A percentile compares a stretch with the other conserved stretches of the same genome.
phyloP scores from a whole-genome alignment of 129 eudicot species.

The Scalesia atractyloides region DNA sequence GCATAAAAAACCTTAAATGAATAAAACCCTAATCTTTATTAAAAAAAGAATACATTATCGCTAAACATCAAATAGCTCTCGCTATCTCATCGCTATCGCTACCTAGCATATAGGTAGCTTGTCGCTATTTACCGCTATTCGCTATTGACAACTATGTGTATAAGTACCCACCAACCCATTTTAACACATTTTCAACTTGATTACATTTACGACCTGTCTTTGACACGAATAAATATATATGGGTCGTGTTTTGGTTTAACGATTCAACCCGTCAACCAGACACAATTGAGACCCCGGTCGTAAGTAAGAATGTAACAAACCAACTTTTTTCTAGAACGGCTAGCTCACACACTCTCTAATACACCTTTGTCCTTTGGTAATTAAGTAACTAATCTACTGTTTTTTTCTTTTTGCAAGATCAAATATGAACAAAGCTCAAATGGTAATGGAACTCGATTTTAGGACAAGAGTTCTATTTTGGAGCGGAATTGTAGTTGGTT shows the following conservation, averaged over 20 bases:
- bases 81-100: too few relatives aligned
- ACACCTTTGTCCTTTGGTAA: too few relatives aligned
- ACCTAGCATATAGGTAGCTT: too few relatives aligned
- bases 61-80: too few relatives aligned
- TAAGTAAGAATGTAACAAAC: neutral
- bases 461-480: constrained; percentile 61
- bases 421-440: constrained; percentile 76
- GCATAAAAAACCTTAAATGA: too few relatives aligned
- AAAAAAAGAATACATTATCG: too few relatives aligned
- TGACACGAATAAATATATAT: neutral
- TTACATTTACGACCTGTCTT: neutral
- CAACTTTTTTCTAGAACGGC: neutral
- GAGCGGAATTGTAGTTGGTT: constrained; percentile 70
- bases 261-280: neutral
- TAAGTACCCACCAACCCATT: neutral
- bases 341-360: neutral
- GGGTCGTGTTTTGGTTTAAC: neutral
- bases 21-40: too few relatives aligned
- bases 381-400: neutral
- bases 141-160: neutral
- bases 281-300: neutral
- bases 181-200: neutral
- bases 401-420: constrained; percentile 44
- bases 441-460: constrained; percentile 67
- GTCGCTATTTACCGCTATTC: too few relatives aligned